Percentiles rank a stretch among this genome's conserved stretches.
Conservation (phyloP, 306 rosid genomes). For the Castanea crenata region DNA sequence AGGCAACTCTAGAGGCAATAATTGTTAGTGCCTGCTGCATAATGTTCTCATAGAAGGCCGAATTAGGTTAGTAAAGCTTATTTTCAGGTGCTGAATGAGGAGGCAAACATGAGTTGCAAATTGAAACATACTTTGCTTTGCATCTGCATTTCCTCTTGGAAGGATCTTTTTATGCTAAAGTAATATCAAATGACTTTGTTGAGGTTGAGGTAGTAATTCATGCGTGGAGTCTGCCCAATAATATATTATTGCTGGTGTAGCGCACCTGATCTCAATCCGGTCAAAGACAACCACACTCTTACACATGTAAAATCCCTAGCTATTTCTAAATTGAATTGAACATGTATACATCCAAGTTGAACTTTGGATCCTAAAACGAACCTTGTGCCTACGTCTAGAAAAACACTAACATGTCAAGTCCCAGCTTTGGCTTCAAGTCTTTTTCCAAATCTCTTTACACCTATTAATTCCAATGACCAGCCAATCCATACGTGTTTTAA, state of each 20-base stretch:
- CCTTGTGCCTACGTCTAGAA: too few species aligned
- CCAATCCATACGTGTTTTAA: too few species aligned
- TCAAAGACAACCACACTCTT: neutral
- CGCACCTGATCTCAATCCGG: neutral
- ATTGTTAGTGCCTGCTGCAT: neutral
- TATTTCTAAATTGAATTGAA: too few species aligned
- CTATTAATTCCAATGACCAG: too few species aligned
- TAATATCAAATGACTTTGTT: neutral
- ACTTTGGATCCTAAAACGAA: too few species aligned
- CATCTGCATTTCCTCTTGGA: neutral
- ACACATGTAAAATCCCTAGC: too few species aligned
- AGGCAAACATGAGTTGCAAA: too few species aligned
- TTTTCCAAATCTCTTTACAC: too few species aligned
- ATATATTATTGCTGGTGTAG: too few species aligned
- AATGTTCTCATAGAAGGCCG: neutral
- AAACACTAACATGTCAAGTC: too few species aligned
- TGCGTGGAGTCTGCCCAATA: neutral
- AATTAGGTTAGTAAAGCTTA: neutral
- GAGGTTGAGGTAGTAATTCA: neutral
- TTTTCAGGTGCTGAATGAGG: neutral
- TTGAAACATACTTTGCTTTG: neutral
- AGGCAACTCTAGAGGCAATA: neutral
- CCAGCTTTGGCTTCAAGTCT: too few species aligned
- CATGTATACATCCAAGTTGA: too few species aligned
- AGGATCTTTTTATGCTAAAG: neutral